phyloP scores from a whole-genome alignment of 495 filamentous ascomycete species.

The Paragyromitra xinjiangensis region DNA sequence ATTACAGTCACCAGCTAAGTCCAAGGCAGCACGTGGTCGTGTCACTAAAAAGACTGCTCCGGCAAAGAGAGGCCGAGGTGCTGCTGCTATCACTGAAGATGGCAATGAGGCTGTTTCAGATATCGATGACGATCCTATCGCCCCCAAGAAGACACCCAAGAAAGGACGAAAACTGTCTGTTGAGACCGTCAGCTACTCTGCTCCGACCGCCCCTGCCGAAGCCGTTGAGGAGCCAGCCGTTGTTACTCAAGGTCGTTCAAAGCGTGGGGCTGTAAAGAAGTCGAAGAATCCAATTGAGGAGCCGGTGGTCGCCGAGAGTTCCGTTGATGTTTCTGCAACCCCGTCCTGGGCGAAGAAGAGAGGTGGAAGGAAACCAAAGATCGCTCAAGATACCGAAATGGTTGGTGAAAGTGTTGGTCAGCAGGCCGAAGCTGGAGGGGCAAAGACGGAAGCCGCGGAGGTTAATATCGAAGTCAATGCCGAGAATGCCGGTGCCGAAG shows the following conservation, averaged over 20 bases:
- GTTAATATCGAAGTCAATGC: background rate
- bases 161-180: constrained; percentile 13
- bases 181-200: background rate
- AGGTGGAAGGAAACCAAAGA: constrained; percentile 16
- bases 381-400: background rate
- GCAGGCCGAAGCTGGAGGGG: background rate
- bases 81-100: constrained; percentile 7
- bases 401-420: background rate
- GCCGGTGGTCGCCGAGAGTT: constrained; percentile 3
- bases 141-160: background rate
- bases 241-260: constrained; percentile 16
- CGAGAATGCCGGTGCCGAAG: background rate
- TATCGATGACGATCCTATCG: background rate
- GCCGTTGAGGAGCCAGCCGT: background rate
- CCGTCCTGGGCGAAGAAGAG: constrained; percentile 42
- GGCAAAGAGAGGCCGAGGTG: constrained; percentile 9
- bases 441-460: background rate
- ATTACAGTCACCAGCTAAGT: constrained; percentile 20
- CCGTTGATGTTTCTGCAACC: constrained; percentile 9
- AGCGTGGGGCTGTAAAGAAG: constrained; percentile 14
- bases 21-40: constrained; percentile 36
- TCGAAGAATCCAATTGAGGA: constrained; percentile 14
- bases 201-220: background rate
- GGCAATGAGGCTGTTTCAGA: constrained; percentile 14
- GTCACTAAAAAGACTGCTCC: constrained; percentile 24